Evolutionary conservation across 345 rosid genomes (phyloP).

Genomic region (Erucastrum elatum): DNA sequence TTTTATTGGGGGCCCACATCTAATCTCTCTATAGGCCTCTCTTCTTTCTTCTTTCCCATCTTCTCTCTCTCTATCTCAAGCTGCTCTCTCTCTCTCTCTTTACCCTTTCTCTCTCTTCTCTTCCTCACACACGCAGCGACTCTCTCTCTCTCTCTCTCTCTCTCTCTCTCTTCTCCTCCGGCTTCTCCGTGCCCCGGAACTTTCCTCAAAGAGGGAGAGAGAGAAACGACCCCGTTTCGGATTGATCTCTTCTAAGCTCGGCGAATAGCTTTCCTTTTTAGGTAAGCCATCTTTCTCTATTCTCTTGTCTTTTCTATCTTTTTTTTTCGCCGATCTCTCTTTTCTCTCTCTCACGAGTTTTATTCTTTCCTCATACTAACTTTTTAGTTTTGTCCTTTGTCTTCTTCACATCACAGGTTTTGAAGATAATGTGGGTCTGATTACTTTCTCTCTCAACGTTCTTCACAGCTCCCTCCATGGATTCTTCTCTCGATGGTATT

Average conservation of each 20-base stretch:
- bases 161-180: constrained; percentile 22
- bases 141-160: constrained; percentile 36
- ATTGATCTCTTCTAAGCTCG: constrained; percentile 8
- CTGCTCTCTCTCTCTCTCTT: neutral
- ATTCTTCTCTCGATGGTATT: constrained; percentile 38
- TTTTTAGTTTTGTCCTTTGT: neutral
- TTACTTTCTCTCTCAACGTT: constrained; percentile 15
- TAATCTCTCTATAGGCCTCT: constrained; percentile 10
- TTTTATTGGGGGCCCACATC: neutral
- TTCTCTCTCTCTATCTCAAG: neutral
- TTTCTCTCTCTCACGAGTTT: constrained; percentile 7
- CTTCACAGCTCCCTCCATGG: constrained; percentile 15
- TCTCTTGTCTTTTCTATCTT: neutral
- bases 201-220: constrained; percentile 32
- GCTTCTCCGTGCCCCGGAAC: constrained; percentile 17
- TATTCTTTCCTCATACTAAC: neutral
- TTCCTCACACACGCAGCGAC: constrained; percentile 5
- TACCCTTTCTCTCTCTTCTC: neutral
- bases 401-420: constrained; percentile 19
- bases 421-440: constrained; percentile 36
- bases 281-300: constrained; percentile 27
- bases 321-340: constrained; percentile 33
- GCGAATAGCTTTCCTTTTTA: constrained; percentile 18
- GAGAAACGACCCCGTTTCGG: neutral
- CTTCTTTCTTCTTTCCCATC: neutral